A percentile compares a stretch with the other conserved stretches of the same genome.
phyloP scores from a whole-genome alignment of 371 early-diverging fungal genomes.

The Mucor plumbeus region DNA sequence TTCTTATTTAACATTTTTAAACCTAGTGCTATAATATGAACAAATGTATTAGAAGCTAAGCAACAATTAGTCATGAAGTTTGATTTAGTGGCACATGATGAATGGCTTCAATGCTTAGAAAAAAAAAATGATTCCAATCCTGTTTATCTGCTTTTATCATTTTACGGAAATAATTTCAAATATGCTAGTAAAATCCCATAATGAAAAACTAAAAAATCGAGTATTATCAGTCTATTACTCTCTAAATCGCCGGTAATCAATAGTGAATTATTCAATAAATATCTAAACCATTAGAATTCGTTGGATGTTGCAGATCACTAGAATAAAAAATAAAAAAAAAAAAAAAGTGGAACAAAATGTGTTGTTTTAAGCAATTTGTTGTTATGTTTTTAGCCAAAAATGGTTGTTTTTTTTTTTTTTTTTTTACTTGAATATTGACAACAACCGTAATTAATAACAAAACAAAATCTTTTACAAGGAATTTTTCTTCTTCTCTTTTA shows the following conservation, averaged over 20 bases:
- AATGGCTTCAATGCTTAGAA: slow-evolving; percentile 39
- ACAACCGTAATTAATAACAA: not conserved
- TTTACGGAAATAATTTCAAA: slow-evolving; percentile 35
- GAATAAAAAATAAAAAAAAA: no score
- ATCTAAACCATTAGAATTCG: not conserved
- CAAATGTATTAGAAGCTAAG: no score
- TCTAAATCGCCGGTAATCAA: not conserved
- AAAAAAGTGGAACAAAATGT: no score
- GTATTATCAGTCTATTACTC: not conserved
- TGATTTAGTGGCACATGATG: slow-evolving; percentile 26
- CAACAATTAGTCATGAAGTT: slow-evolving; percentile 19
- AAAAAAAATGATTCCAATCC: slow-evolving; percentile 42
- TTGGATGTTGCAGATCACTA: not conserved
- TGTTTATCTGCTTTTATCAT: slow-evolving; percentile 36
- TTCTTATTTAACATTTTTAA: not conserved
- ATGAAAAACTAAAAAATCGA: slow-evolving; percentile 1
- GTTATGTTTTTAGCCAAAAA: not conserved
- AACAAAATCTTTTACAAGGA: not conserved
- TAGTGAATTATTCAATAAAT: not conserved
- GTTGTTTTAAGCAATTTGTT: not conserved
- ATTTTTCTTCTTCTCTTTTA: not conserved
- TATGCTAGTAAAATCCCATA: not conserved
- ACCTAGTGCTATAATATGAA: no score
- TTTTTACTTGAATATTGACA: not conserved
- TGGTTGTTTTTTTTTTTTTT: not conserved